Conservation (phyloP, 768 basidiomycete genomes). For the Leccinum aurantiacum region DNA sequence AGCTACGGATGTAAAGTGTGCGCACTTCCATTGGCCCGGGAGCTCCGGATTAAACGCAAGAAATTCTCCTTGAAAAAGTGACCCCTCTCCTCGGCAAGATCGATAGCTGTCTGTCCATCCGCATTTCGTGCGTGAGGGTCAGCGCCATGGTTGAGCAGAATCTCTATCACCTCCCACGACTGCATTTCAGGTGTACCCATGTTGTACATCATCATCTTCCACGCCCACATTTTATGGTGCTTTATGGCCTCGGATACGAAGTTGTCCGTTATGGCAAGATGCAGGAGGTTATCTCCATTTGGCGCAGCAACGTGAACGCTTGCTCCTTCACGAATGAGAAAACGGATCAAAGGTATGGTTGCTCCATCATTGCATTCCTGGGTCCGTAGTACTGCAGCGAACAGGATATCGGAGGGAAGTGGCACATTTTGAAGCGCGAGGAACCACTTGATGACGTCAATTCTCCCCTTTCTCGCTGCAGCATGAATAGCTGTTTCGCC, state of each 20-base stretch:
- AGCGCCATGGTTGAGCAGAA: background rate
- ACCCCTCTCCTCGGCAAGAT: background rate
- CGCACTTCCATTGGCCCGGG: no score
- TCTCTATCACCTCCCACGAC: background rate
- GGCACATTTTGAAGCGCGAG: background rate
- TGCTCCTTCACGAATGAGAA: no score
- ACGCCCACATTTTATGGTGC: background rate
- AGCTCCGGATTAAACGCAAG: no score
- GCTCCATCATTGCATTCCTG: no score
- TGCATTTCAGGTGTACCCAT: no score
- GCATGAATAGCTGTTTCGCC: background rate
- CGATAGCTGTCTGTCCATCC: background rate
- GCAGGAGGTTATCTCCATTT: background rate
- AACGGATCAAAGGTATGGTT: background rate
- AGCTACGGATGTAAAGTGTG: no score
- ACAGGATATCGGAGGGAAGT: background rate
- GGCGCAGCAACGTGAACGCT: background rate
- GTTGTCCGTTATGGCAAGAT: background rate
- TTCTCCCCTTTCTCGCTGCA: background rate
- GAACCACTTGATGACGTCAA: background rate
- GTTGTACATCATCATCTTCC: background rate
- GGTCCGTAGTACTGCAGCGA: background rate
- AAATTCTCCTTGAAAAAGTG: background rate
- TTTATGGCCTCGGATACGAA: background rate
- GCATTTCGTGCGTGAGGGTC: background rate